Evolutionary conservation across 192 early-diverging fungal genomes (phyloP).

Genomic region (Rhizophagus prolifer): DNA sequence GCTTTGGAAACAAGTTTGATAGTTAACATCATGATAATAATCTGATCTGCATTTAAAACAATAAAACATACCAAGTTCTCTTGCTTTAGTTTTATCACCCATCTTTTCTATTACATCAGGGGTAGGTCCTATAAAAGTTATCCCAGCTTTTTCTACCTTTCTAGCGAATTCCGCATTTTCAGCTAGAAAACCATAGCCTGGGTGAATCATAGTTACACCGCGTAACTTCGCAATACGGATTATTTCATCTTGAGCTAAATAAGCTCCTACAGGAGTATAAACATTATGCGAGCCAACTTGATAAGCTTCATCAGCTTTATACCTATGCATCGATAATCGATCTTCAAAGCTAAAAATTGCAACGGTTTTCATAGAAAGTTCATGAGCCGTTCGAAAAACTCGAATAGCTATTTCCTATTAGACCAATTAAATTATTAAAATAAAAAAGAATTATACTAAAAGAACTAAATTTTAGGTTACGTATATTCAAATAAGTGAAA

Average conservation of each 20-base stretch:
- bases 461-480: background rate
- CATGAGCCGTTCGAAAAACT: conserved; percentile 89
- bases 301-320: conserved; percentile 96
- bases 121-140: conserved; percentile 88
- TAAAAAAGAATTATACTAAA: background rate
- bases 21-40: background rate
- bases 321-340: conserved; percentile 87
- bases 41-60: background rate
- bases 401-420: conserved; percentile 89
- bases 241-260: conserved; percentile 92
- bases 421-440: background rate
- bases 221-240: conserved; percentile 81
- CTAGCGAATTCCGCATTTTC: conserved; percentile 93
- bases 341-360: conserved; percentile 92
- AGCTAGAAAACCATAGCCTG: conserved; percentile 94
- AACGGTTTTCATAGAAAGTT: conserved; percentile 86
- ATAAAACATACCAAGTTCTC: conserved; percentile 62
- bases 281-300: conserved; percentile 84
- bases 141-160: conserved; percentile 84
- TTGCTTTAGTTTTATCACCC: conserved; percentile 96
- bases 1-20: conserved; percentile 42
- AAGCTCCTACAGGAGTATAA: conserved; percentile 90
- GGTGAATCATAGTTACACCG: conserved; percentile 87
- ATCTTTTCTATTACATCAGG: conserved; percentile 82
- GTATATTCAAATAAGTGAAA: background rate